Percentiles rank a stretch among this genome's conserved stretches.
phyloP scores from a whole-genome alignment of 345 rosid genomes.

The Hevea brasiliensis region DNA sequence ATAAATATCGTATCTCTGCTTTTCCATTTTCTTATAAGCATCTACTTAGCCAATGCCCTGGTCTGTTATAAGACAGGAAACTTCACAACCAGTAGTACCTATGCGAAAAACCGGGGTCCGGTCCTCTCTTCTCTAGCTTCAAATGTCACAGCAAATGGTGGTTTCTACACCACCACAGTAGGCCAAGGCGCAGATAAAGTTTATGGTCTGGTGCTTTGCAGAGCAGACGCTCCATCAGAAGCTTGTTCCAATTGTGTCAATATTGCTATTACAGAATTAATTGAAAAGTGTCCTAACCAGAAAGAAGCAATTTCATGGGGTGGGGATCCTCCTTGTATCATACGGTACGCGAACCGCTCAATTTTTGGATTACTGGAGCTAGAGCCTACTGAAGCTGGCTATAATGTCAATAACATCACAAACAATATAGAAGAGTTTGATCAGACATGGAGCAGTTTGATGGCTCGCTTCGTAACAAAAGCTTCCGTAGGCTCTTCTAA shows the following conservation, averaged over 20 bases:
- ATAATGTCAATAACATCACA: constrained; percentile 12
- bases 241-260: constrained; percentile 31
- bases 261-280: constrained; percentile 11
- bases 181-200: constrained; percentile 26
- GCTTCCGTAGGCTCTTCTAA: constrained; percentile 32
- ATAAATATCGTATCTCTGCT: background rate
- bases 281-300: constrained; percentile 34
- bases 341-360: constrained; percentile 39
- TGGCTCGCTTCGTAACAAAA: constrained; percentile 8
- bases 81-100: constrained; percentile 25
- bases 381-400: background rate
- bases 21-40: background rate
- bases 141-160: constrained; percentile 16
- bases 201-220: constrained; percentile 37
- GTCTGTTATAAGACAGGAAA: constrained; percentile 30
- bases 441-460: constrained; percentile 36
- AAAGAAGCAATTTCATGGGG: constrained; percentile 38
- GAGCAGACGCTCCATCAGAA: constrained; percentile 30
- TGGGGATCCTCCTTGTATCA: constrained; percentile 31
- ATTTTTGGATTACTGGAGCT: constrained; percentile 33
- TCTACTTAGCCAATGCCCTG: background rate
- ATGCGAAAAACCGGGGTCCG: constrained; percentile 29
- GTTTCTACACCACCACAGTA: constrained; percentile 30
- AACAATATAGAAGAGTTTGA: constrained; percentile 23
- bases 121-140: constrained; percentile 33